Evolutionary conservation across 2,329 filamentous ascomycete species (phyloP).

Genomic region (Ophiostoma ulmi): DNA sequence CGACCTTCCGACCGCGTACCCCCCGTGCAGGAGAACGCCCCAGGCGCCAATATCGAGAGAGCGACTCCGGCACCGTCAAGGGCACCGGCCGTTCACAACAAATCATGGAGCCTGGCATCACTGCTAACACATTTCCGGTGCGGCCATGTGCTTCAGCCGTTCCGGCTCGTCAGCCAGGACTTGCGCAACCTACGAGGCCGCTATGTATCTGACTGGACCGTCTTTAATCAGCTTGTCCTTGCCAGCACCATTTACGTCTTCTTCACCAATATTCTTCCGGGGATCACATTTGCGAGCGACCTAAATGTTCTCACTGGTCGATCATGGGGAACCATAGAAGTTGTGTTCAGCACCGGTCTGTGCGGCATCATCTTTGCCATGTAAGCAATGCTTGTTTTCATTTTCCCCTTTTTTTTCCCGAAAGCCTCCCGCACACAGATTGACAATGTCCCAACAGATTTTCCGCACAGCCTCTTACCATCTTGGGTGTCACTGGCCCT

Average conservation of each 20-base stretch:
- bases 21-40: neutral
- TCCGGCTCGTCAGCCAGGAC: conserved; percentile 8
- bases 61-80: neutral
- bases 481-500: conserved; percentile 2
- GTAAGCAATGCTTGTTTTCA: neutral
- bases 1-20: neutral
- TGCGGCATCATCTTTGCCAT: conserved; percentile 22
- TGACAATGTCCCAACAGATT: neutral
- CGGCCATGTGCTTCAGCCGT: neutral
- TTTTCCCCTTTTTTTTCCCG: neutral
- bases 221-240: conserved; percentile 21
- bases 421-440: neutral
- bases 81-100: neutral
- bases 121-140: neutral
- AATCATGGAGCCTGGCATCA: neutral
- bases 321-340: conserved; percentile 22
- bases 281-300: conserved; percentile 22
- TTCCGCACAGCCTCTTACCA: neutral
- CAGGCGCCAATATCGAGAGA: neutral
- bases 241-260: conserved; percentile 21
- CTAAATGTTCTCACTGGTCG: conserved; percentile 19
- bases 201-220: conserved; percentile 20
- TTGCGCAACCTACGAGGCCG: conserved; percentile 13
- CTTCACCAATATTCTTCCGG: conserved; percentile 22
- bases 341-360: conserved; percentile 21